These are phyloP conservation scores for Pleurotus tuber-regium DNA, from an alignment of 768 basidiomycete species.

Conservation along the genomic window DNA sequence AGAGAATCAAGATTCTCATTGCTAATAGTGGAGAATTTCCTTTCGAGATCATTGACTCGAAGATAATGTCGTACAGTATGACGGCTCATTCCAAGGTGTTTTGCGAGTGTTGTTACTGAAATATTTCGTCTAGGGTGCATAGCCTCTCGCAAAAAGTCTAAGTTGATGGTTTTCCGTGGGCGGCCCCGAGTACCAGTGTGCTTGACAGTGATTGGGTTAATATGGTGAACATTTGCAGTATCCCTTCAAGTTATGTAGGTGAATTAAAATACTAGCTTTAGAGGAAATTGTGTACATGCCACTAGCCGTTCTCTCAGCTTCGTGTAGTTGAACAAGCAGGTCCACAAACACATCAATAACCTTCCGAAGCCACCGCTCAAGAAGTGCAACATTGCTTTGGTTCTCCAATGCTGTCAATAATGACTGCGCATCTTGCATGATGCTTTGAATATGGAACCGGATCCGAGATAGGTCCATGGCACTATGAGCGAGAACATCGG, in stretches of 20 bases:
- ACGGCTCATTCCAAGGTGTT: background rate
- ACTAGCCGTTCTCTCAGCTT: background rate
- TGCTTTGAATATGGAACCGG: background rate
- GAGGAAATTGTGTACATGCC: background rate
- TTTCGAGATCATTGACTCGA: background rate
- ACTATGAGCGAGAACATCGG: background rate
- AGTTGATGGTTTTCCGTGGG: slow-evolving; percentile 13
- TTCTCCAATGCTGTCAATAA: background rate
- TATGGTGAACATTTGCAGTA: background rate
- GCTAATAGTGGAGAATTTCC: slow-evolving; percentile 10
- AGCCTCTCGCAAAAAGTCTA: slow-evolving; percentile 10
- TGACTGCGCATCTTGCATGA: background rate
- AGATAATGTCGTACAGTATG: slow-evolving; percentile 2
- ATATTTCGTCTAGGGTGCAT: slow-evolving; percentile 11
- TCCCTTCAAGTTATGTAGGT: background rate
- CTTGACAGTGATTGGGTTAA: background rate
- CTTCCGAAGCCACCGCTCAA: background rate
- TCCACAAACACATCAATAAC: background rate
- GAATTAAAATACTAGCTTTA: background rate
- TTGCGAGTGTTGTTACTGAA: slow-evolving; percentile 12
- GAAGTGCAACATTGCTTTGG: background rate
- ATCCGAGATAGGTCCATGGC: background rate
- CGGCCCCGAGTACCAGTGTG: slow-evolving; percentile 14
- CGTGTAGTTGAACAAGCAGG: background rate
- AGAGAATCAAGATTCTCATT: slow-evolving; percentile 12